Percentiles rank a stretch among this genome's conserved stretches.
phyloP scores from a whole-genome alignment of 1,284 basidiomycete species.

The Exsudoporus floridanus region DNA sequence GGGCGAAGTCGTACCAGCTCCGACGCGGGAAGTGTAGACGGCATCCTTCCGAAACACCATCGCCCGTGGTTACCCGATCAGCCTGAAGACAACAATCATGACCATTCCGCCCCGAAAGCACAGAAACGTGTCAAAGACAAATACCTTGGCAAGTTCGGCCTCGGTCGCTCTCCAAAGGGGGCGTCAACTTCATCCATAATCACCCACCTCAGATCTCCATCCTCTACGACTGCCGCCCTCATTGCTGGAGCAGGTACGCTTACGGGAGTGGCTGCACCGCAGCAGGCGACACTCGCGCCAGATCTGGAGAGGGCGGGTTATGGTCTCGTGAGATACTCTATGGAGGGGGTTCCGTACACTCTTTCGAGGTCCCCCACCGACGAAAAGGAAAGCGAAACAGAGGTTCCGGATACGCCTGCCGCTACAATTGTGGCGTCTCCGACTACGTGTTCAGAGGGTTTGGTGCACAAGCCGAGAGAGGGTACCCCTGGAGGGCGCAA shows the following conservation, averaged over 20 bases:
- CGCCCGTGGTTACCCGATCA: constrained; percentile 24
- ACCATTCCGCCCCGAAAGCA: neutral
- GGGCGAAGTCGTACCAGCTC: constrained; percentile 24
- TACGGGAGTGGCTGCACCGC: constrained; percentile 53
- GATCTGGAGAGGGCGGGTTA: constrained; percentile 57
- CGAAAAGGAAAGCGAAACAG: constrained; percentile 10
- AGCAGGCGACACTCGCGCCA: constrained; percentile 52
- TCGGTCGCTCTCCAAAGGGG: constrained; percentile 23
- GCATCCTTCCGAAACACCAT: constrained; percentile 15
- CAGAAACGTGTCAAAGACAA: constrained; percentile 1
- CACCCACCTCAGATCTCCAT: constrained; percentile 16
- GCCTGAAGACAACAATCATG: neutral
- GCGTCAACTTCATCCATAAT: constrained; percentile 31
- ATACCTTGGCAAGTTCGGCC: constrained; percentile 4
- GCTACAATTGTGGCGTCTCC: constrained; percentile 21
- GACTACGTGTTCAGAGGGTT: constrained; percentile 13
- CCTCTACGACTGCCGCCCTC: constrained; percentile 41
- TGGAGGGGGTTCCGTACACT: constrained; percentile 10
- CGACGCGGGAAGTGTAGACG: constrained; percentile 21
- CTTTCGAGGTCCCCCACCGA: constrained; percentile 3
- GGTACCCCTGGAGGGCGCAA: constrained; percentile 15
- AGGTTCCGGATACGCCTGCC: constrained; percentile 18
- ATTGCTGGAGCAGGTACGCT: constrained; percentile 63
- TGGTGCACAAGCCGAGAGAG: neutral
- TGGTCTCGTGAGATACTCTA: constrained; percentile 51